phyloP scores from a whole-genome alignment of 2,329 filamentous ascomycete species.

The Botrytis fabae region DNA sequence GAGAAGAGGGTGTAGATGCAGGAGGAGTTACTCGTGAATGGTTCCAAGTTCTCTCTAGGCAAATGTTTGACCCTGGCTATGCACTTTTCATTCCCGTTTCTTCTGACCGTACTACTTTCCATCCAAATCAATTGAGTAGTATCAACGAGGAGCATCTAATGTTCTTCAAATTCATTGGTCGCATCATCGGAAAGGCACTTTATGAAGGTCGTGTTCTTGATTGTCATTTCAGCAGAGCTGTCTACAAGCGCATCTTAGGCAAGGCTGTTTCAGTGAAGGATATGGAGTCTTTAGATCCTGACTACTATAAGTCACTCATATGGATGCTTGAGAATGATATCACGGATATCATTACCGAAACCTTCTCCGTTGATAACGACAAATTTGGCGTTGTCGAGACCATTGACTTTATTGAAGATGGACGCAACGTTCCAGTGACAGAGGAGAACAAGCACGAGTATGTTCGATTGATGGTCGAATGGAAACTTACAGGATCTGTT shows the following conservation, averaged over 20 bases:
- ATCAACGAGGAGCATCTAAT: conserved; percentile 94
- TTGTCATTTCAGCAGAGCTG: conserved; percentile 97
- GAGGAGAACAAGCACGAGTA: conserved; percentile 99
- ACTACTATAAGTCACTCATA: conserved; percentile 97
- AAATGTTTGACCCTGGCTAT: conserved; percentile 99
- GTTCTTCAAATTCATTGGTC: conserved; percentile 99
- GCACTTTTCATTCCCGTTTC: conserved; percentile 95
- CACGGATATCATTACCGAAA: conserved; percentile 94
- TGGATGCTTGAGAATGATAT: conserved; percentile 99
- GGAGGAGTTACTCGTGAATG: conserved; percentile 97
- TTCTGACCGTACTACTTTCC: conserved; percentile 96
- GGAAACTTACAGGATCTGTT: conserved; percentile 87
- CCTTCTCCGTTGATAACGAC: conserved; percentile 91
- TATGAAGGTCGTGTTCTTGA: conserved; percentile 95
- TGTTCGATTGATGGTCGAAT: conserved; percentile 89
- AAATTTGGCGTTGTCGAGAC: conserved; percentile 88
- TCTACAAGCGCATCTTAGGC: conserved; percentile 96
- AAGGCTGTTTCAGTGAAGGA: conserved; percentile 97
- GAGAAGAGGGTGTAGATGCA: conserved; percentile 96
- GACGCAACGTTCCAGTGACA: conserved; percentile 88
- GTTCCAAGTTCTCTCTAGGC: conserved; percentile 95
- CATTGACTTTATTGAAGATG: conserved; percentile 83
- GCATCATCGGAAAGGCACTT: conserved; percentile 95
- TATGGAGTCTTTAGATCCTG: conserved; percentile 97
- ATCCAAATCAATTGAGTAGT: conserved; percentile 90